Evolutionary conservation across 192 early-diverging fungal species (phyloP).

Genomic region (Coemansia sp.): DNA sequence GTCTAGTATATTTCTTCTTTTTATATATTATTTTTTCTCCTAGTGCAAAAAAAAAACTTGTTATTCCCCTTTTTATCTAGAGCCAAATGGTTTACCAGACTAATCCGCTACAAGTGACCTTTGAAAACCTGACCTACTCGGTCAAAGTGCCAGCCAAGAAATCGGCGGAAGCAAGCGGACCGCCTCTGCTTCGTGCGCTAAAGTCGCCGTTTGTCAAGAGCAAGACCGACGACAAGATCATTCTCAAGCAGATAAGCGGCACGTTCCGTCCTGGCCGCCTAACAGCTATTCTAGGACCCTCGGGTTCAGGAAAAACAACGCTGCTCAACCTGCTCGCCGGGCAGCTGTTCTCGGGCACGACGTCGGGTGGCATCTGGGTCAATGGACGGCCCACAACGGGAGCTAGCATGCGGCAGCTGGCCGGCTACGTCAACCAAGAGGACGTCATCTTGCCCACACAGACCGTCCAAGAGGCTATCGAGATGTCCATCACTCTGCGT

Average conservation of each 20-base stretch:
- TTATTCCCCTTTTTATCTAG: too few relatives aligned
- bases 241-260: constrained; percentile 29
- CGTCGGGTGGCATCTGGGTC: constrained; percentile 56
- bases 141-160: constrained; percentile 25
- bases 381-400: constrained; percentile 55
- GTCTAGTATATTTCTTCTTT: too few relatives aligned
- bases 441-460: constrained; percentile 62
- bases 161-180: neutral
- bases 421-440: constrained; percentile 58
- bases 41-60: too few relatives aligned
- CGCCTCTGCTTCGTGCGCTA: neutral
- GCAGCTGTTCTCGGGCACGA: constrained; percentile 38
- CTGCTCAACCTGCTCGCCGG: constrained; percentile 62
- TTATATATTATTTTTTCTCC: too few relatives aligned
- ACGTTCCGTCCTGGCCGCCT: constrained; percentile 55
- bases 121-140: constrained; percentile 34
- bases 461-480: constrained; percentile 77
- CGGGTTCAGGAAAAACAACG: constrained; percentile 63
- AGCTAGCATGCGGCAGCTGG: constrained; percentile 53
- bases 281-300: constrained; percentile 62
- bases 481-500: constrained; percentile 58
- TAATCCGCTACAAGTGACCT: constrained; percentile 37
- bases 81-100: too few relatives aligned
- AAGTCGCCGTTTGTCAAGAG: constrained; percentile 2
- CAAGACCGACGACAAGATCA: constrained; percentile 29